Evolutionary conservation across 2,329 filamentous ascomycete species (phyloP), one percentile per base, ranked within the genome.

Genomic region (Myrmaecium sp.): DNA sequence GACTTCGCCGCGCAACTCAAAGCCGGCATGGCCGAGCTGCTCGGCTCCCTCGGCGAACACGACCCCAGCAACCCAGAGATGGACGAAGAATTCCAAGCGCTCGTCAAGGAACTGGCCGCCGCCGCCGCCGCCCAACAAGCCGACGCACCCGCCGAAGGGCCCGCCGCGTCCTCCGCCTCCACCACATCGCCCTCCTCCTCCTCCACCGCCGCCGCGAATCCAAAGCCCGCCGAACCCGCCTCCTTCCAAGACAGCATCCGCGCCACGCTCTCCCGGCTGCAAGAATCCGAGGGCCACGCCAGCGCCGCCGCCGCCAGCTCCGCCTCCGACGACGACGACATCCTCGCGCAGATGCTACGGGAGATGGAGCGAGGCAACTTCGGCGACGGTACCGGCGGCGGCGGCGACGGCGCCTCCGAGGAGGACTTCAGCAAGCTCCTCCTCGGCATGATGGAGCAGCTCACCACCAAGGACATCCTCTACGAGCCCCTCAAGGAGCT

Each of bases 401-500:
- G 58, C 17, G 62, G 58, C 9, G 60, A 41, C 3, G 62, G 58
- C 9, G 60, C 41, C 3, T 56, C 59, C 32, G 82, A 94, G 30
- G 83, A 89, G 41, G 83, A 92, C 40, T 79, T 95, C 42, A 83
- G 81, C 30, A 86, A 92, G 57, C 82, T 95, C 72, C 68, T 98
- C 32, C 71, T 92, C 65, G 80, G 79, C 28, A 93, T 95, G 82
- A 95, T 98, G 86, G 82, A 95, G 56, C 84, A 98, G 52, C 65
- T 98, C 35, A 95, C 89, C 3, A 93, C 92, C 53, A 95, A 93
- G 60, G 89, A 95, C 40, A 94, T 98, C 35, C 57, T 98, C 26
- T 95, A 95, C 49, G 86, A 98, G 57, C 89, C 89, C 3, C 94
- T 98, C 83, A 93, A 93, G 59, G 89, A 98, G 55, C 60, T 98